Evolutionary conservation across 495 filamentous ascomycete species (phyloP).

Genomic region (Penicillium subrubescens): DNA sequence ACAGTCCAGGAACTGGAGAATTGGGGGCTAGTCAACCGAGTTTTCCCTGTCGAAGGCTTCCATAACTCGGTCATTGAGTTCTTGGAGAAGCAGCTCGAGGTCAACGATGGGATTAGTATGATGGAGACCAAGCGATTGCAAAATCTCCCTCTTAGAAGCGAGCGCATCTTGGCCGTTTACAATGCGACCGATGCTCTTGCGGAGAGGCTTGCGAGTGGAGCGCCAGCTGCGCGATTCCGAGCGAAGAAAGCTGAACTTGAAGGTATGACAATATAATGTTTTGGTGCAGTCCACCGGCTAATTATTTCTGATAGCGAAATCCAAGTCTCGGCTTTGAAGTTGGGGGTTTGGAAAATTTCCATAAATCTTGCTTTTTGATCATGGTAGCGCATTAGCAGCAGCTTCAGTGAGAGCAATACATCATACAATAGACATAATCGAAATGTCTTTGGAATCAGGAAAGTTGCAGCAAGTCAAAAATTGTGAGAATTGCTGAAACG

Average conservation of each 20-base stretch:
- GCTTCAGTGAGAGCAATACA: neutral
- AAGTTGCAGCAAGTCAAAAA: neutral
- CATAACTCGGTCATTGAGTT: conserved; percentile 15
- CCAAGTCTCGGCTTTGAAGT: conserved; percentile 1
- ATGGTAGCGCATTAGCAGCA: neutral
- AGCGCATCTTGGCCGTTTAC: conserved; percentile 19
- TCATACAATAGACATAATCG: neutral
- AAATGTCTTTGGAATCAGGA: neutral
- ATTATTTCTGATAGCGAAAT: neutral
- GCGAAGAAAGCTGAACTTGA: conserved; percentile 18
- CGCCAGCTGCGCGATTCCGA: conserved; percentile 18
- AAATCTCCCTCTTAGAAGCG: conserved; percentile 18
- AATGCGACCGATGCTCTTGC: conserved; percentile 24
- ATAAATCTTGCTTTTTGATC: neutral
- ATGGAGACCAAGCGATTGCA: conserved; percentile 24
- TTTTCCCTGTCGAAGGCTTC: conserved; percentile 21
- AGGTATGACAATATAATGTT: conserved; percentile 8
- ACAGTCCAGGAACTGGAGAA: conserved; percentile 18
- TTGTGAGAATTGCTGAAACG: neutral
- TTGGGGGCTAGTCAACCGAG: conserved; percentile 11
- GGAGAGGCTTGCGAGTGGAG: conserved; percentile 23
- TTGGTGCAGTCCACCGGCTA: neutral
- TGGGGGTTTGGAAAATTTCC: neutral
- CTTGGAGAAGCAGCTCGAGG: conserved; percentile 17
- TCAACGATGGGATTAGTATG: conserved; percentile 26